Evolutionary conservation across 2,329 filamentous ascomycete genomes (phyloP).

Genomic region (Aspergillus unguis): DNA sequence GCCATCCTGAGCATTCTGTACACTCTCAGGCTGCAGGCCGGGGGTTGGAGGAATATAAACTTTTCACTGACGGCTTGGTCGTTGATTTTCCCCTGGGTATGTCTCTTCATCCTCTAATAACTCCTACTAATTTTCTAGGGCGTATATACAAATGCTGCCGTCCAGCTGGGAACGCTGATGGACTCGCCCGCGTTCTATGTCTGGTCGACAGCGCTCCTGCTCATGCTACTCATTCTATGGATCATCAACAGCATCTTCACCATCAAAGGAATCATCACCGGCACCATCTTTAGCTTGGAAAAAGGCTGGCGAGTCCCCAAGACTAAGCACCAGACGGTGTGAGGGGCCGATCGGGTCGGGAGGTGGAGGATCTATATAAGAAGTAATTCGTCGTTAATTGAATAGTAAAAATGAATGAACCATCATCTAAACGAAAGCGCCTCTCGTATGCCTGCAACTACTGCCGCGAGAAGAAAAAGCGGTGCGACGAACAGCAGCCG

Average conservation of each 20-base stretch:
- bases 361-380: no score
- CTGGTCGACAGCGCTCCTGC: constrained; percentile 36
- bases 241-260: constrained; percentile 32
- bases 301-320: constrained; percentile 21
- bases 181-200: constrained; percentile 39
- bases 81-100: constrained; percentile 41
- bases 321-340: constrained; percentile 1
- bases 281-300: constrained; percentile 30
- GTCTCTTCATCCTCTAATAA: constrained; percentile 10
- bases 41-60: constrained; percentile 17
- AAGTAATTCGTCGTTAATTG: no score
- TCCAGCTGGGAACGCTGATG: constrained; percentile 38
- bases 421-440: background rate
- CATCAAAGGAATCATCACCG: constrained; percentile 28
- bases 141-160: constrained; percentile 39
- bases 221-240: constrained; percentile 36
- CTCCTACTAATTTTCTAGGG: constrained; percentile 24
- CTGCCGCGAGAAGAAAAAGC: constrained; percentile 6
- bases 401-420: no score
- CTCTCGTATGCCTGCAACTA: constrained; percentile 5
- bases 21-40: constrained; percentile 22
- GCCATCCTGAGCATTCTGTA: constrained; percentile 35
- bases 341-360: no score
- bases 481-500: constrained; percentile 6
- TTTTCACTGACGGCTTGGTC: constrained; percentile 37